Evolutionary conservation across 371 early-diverging fungal species (phyloP), one percentile per base, ranked within the genome.

Genomic region (Rozella allomycis): DNA sequence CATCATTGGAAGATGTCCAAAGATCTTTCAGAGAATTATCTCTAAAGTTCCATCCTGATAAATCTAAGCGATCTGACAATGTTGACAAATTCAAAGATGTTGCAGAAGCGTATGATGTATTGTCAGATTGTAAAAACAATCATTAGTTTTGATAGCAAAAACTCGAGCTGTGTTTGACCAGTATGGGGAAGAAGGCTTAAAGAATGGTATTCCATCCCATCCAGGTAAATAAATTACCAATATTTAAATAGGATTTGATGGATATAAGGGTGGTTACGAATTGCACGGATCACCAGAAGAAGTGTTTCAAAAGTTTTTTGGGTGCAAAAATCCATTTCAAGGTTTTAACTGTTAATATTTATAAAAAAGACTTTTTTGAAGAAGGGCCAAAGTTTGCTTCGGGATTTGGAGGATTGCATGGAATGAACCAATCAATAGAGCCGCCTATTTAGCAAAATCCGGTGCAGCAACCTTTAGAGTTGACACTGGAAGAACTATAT

Each of bases 21-120:
- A n/a, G n/a, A n/a, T n/a, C n/a, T n/a, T n/a, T n/a, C n/a, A n/a
- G n/a, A n/a, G n/a, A n/a, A n/a, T n/a, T n/a, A n/a, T n/a, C n/a
- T n/a, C n/a, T n/a, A n/a, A n/a, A n/a, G n/a, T n/a, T n/a, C n/a
- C 71, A 73, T 47, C 64, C 60, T 8, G 60, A 64, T 23, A 46
- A 48, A 36, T 54, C 48, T 26, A 19, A 22, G 7, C 31, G 45
- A 7, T 37, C 48, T 7, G 50, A 55, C 17, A 54, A 55, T 20
- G 44, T 45, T 8, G 52, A 61, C 16, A 43, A 39, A 25, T 67
- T 60, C 35, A 41, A 42, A 20, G 33, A 32, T 6, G 45, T 69
- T 33, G 47, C 59, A 6, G 60, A 58, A 32, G 70, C 71, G 2
- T 73, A 63, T 37, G 52, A 60, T 28, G 60, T 66, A 5, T 40